phyloP scores from a whole-genome alignment of 2,329 filamentous ascomycete genomes.

The Arthrobotrys pseudoclavata region DNA sequence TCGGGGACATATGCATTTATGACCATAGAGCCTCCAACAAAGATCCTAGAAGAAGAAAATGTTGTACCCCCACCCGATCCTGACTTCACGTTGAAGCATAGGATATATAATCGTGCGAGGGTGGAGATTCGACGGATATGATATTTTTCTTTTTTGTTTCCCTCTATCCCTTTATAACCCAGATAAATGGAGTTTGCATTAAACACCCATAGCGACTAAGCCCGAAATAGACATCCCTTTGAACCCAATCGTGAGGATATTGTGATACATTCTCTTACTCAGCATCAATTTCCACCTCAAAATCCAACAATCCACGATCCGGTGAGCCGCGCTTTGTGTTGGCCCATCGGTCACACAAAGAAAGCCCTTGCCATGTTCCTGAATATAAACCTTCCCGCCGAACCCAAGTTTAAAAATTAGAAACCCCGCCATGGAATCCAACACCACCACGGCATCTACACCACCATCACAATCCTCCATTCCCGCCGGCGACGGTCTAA shows the following conservation, averaged over 20 bases:
- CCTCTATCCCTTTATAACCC: neutral
- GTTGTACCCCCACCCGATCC: slow-evolving; percentile 64
- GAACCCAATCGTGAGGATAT: neutral
- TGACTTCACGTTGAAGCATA: slow-evolving; percentile 72
- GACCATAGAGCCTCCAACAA: slow-evolving; percentile 76
- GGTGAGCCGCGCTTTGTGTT: slow-evolving; percentile 49
- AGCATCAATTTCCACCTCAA: neutral
- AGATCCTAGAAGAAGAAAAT: slow-evolving; percentile 72
- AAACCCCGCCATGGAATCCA: slow-evolving; percentile 30
- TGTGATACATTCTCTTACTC: neutral
- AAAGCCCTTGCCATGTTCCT: neutral
- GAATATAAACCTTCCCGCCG: slow-evolving; percentile 22
- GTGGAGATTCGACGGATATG: slow-evolving; percentile 88
- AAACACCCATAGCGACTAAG: neutral
- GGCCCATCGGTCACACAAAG: slow-evolving; percentile 26
- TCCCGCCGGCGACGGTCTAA: slow-evolving; percentile 80
- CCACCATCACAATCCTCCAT: slow-evolving; percentile 33
- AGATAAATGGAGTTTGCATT: neutral
- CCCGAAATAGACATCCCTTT: neutral
- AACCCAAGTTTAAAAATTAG: neutral
- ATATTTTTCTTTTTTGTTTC: slow-evolving; percentile 21
- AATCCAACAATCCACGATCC: slow-evolving; percentile 33
- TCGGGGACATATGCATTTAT: slow-evolving; percentile 88
- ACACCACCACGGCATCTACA: slow-evolving; percentile 1
- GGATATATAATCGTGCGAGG: slow-evolving; percentile 83